Evolutionary conservation across 1,139 yeast species (phyloP).

Genomic region (Wickerhamiella infanticola): DNA sequence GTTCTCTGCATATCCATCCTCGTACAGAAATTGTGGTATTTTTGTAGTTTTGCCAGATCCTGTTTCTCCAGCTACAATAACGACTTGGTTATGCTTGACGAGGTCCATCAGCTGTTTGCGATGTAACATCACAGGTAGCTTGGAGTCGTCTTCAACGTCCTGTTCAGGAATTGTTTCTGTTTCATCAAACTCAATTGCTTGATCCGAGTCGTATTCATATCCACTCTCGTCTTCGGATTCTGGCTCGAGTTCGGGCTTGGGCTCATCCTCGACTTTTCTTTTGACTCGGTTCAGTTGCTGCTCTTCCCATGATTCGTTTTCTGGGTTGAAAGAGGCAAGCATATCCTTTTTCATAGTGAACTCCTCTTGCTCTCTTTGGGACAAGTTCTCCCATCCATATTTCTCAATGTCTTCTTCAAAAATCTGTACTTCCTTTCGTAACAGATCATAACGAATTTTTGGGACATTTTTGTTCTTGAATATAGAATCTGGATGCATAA

Average conservation of each 20-base stretch:
- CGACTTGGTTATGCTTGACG: slow-evolving; percentile 48
- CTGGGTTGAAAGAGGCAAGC: slow-evolving; percentile 28
- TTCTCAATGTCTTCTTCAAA: slow-evolving; percentile 32
- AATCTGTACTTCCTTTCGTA: slow-evolving; percentile 28
- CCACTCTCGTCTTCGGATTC: slow-evolving; percentile 14
- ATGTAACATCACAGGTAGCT: slow-evolving; percentile 57
- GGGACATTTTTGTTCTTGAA: not conserved
- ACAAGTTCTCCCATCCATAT: slow-evolving; percentile 36
- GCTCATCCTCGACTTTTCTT: slow-evolving; percentile 21
- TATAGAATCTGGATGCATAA: too few species aligned
- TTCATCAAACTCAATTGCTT: not conserved
- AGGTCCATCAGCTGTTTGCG: slow-evolving; percentile 49
- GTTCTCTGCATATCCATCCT: slow-evolving; percentile 56
- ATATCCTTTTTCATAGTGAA: slow-evolving; percentile 35
- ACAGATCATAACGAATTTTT: not conserved
- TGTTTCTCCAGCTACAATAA: slow-evolving; percentile 90
- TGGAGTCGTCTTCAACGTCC: not conserved
- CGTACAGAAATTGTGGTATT: slow-evolving; percentile 74
- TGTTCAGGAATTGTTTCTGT: not conserved
- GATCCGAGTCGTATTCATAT: not conserved
- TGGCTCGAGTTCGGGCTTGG: slow-evolving; percentile 6
- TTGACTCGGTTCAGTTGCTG: slow-evolving; percentile 54
- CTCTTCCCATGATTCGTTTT: slow-evolving; percentile 47
- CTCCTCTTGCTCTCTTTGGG: slow-evolving; percentile 37
- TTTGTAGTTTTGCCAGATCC: slow-evolving; percentile 98